Conservation (phyloP, 2,329 filamentous ascomycete species). For the Botrytis byssoidea region DNA sequence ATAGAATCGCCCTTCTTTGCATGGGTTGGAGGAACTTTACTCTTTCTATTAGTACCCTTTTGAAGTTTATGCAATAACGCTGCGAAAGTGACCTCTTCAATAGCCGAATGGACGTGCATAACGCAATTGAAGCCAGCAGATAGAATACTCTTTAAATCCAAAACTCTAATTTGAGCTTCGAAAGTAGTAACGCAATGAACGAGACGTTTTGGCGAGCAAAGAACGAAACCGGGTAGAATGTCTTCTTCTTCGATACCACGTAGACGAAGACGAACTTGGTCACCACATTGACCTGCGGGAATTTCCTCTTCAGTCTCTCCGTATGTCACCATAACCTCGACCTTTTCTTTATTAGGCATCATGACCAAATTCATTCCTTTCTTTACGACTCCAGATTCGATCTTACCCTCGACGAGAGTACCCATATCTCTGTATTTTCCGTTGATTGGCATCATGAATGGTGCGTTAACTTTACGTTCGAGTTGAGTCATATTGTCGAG, state of each 20-base stretch:
- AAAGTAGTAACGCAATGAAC: constrained; percentile 89
- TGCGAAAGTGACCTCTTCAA: constrained; percentile 93
- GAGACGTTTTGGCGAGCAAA: constrained; percentile 90
- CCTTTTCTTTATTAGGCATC: constrained; percentile 89
- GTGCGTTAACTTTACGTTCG: constrained; percentile 93
- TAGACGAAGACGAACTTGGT: constrained; percentile 89
- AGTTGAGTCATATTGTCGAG: constrained; percentile 91
- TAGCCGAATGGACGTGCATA: constrained; percentile 92
- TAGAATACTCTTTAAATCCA: constrained; percentile 92
- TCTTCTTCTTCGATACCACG: constrained; percentile 98
- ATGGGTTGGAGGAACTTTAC: constrained; percentile 89
- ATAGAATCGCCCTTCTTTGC: constrained; percentile 80
- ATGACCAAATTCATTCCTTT: constrained; percentile 83
- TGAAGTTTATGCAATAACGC: constrained; percentile 89
- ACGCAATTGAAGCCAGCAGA: constrained; percentile 97
- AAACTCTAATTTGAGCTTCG: constrained; percentile 93
- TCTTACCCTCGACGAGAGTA: constrained; percentile 96
- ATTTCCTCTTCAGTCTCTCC: constrained; percentile 97
- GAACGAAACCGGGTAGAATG: constrained; percentile 89
- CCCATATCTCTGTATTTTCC: constrained; percentile 98
- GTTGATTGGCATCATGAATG: constrained; percentile 98
- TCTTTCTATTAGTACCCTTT: constrained; percentile 90
- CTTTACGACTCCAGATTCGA: constrained; percentile 91
- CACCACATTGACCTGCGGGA: constrained; percentile 76
- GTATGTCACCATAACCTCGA: constrained; percentile 82